phyloP scores from a whole-genome alignment of 2,329 filamentous ascomycete genomes.

The Colletotrichum orbiculare region DNA sequence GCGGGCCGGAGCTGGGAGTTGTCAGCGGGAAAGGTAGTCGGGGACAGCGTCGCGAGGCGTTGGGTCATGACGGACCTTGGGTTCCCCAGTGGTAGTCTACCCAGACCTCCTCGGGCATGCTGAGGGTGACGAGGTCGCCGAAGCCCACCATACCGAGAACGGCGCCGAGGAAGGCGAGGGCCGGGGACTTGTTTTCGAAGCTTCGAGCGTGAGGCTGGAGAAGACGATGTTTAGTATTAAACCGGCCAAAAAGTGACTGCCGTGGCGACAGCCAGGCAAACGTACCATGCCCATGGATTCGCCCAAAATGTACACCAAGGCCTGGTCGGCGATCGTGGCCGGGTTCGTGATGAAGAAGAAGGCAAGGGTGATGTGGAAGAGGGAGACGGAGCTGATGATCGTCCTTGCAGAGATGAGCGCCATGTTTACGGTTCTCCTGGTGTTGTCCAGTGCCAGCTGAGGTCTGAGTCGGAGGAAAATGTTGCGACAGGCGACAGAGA shows the following conservation, averaged over 20 bases:
- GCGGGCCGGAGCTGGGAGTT: constrained; percentile 67
- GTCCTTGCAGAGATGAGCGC: constrained; percentile 82
- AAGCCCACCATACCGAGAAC: constrained; percentile 71
- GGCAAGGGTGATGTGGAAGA: constrained; percentile 86
- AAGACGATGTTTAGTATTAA: constrained; percentile 2
- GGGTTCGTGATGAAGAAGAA: constrained; percentile 86
- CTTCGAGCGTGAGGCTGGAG: constrained; percentile 71
- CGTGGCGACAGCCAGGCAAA: background rate
- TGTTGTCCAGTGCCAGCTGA: background rate
- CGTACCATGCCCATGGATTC: constrained; percentile 85
- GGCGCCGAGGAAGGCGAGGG: constrained; percentile 78
- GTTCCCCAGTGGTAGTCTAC: constrained; percentile 73
- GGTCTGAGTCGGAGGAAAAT: background rate
- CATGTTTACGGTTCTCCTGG: constrained; percentile 63
- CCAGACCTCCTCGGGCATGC: constrained; percentile 74
- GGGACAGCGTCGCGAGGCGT: constrained; percentile 41
- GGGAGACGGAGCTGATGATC: constrained; percentile 82
- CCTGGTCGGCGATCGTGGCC: constrained; percentile 78
- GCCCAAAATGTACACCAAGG: constrained; percentile 82
- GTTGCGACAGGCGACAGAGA: background rate
- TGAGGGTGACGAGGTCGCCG: constrained; percentile 73
- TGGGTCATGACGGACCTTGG: constrained; percentile 64
- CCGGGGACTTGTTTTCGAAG: constrained; percentile 76
- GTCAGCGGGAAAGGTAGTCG: constrained; percentile 41
- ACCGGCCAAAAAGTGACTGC: background rate